These are phyloP conservation scores for Trichoderma asperellum DNA, from an alignment of 2,329 filamentous ascomycete genomes.

Conservation along the genomic window DNA sequence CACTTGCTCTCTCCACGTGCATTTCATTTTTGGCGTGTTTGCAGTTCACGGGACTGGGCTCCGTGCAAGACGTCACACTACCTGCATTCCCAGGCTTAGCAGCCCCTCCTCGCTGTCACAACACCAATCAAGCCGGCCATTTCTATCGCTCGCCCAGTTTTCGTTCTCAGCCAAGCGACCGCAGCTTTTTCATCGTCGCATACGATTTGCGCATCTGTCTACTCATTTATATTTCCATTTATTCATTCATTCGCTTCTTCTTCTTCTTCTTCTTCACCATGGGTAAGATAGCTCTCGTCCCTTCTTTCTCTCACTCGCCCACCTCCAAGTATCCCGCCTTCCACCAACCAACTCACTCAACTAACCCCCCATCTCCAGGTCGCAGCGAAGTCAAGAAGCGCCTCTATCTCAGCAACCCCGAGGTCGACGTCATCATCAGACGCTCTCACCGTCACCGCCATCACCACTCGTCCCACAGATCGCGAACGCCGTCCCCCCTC, in stretches of 20 bases:
- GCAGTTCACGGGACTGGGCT: neutral
- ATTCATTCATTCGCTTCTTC: neutral
- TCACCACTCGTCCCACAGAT: conserved; percentile 39
- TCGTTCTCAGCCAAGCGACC: neutral
- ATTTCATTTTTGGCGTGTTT: neutral
- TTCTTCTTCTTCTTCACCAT: neutral
- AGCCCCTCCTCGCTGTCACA: neutral
- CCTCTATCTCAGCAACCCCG: conserved; percentile 48
- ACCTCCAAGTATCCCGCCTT: too few relatives aligned
- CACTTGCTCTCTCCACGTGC: neutral
- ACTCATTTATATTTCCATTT: neutral
- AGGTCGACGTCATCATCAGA: conserved; percentile 44
- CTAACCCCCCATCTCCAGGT: neutral
- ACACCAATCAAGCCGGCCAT: neutral
- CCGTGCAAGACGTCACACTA: conserved; percentile 2
- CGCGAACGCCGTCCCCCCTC: conserved; percentile 38
- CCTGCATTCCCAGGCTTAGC: neutral
- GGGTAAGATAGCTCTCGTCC: conserved; percentile 7
- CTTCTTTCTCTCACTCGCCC: neutral
- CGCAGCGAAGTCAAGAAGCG: conserved; percentile 43
- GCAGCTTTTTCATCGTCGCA: neutral
- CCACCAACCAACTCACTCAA: neutral
- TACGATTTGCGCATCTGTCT: neutral
- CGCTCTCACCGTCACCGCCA: conserved; percentile 44
- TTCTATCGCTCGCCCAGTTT: neutral